phyloP scores from a whole-genome alignment of 2,329 filamentous ascomycete species.

The Arthroderma sp. region DNA sequence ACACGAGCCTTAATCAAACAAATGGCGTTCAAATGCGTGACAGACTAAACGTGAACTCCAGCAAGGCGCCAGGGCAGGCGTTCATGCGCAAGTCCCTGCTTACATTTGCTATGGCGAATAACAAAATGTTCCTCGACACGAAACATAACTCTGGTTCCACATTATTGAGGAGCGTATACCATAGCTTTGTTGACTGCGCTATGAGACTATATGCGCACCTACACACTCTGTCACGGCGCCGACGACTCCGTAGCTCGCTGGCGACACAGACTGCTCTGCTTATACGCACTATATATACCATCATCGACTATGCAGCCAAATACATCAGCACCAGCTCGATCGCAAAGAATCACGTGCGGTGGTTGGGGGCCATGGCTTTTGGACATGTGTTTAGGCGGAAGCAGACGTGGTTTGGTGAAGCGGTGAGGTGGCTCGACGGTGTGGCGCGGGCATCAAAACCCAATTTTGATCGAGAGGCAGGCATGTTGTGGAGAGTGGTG shows the following conservation, averaged over 20 bases:
- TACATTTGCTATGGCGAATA: constrained; percentile 70
- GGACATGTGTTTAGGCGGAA: constrained; percentile 51
- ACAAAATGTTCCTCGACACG: constrained; percentile 52
- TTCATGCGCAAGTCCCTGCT: constrained; percentile 67
- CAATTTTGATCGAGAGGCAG: constrained; percentile 20
- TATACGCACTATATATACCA: constrained; percentile 49
- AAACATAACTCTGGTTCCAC: constrained; percentile 57
- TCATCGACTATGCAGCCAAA: constrained; percentile 46
- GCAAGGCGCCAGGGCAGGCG: constrained; percentile 56
- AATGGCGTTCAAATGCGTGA: constrained; percentile 43
- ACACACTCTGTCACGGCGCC: constrained; percentile 41
- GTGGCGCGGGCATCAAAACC: constrained; percentile 32
- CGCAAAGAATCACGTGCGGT: constrained; percentile 45
- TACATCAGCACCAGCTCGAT: constrained; percentile 32
- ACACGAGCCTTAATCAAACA: constrained; percentile 37
- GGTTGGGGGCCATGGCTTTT: constrained; percentile 60
- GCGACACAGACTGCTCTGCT: constrained; percentile 38
- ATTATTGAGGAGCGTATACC: constrained; percentile 60
- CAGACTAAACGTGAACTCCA: constrained; percentile 66
- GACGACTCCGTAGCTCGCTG: not conserved
- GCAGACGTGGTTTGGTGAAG: constrained; percentile 53
- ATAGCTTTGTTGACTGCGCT: constrained; percentile 64
- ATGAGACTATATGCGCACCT: constrained; percentile 55
- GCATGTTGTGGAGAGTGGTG: constrained; percentile 22
- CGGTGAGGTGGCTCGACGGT: constrained; percentile 55